A percentile compares a stretch with the other conserved stretches of the same genome.
phyloP scores from a whole-genome alignment of 139 green algal genomes.

The Chlamydomonas sp. region DNA sequence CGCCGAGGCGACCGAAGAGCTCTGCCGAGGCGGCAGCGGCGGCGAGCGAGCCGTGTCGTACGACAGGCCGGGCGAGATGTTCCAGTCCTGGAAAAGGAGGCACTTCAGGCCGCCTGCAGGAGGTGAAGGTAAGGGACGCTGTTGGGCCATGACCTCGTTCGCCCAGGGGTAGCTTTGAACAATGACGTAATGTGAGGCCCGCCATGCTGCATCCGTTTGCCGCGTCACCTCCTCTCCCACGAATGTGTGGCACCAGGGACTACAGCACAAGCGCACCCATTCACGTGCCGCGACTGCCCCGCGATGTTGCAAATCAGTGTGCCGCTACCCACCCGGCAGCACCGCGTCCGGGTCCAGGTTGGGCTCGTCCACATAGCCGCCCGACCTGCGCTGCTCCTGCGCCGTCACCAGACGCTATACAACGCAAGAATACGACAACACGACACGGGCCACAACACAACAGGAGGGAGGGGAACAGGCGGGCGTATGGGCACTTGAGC shows the following conservation, averaged over 20 bases:
- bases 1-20: background rate
- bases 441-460: too few relatives aligned
- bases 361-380: slow-evolving; percentile 30
- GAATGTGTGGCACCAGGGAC: too few relatives aligned
- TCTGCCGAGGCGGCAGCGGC: background rate
- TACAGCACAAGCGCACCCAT: background rate
- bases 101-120: slow-evolving; percentile 25
- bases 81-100: slow-evolving; percentile 32
- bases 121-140: background rate
- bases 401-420: slow-evolving; percentile 14
- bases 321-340: background rate
- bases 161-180: too few relatives aligned
- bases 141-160: background rate
- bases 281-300: background rate
- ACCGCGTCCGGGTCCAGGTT: slow-evolving; percentile 20
- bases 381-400: background rate
- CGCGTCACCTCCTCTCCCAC: too few relatives aligned
- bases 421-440: too few relatives aligned
- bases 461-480: background rate
- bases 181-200: too few relatives aligned
- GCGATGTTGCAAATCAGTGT: too few relatives aligned
- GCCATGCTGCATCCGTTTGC: too few relatives aligned
- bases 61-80: slow-evolving; percentile 14
- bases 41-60: slow-evolving; percentile 26
- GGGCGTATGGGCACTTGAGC: background rate